A percentile compares a stretch with the other conserved stretches of the same genome.
These are phyloP conservation scores for Pseudocercospora pini-densiflorae DNA, from an alignment of 2,329 filamentous ascomycete genomes.

Conservation along the genomic window DNA sequence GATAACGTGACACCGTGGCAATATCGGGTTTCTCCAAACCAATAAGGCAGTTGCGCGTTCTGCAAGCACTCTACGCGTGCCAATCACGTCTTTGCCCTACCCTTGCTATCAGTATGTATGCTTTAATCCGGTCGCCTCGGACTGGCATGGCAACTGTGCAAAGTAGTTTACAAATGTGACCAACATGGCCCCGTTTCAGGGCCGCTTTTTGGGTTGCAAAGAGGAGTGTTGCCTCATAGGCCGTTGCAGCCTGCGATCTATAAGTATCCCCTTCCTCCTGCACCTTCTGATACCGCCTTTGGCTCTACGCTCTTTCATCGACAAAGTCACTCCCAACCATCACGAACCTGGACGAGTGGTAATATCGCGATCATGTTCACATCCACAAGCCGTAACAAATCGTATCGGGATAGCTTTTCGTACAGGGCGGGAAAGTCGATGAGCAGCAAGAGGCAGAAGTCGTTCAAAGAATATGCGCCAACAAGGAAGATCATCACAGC, in stretches of 20 bases:
- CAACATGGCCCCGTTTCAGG: constrained; percentile 20
- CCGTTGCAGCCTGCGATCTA: constrained; percentile 18
- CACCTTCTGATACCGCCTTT: constrained; percentile 22
- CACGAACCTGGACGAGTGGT: neutral
- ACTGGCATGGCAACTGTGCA: constrained; percentile 28
- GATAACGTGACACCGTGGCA: constrained; percentile 26
- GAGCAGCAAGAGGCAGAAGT: constrained; percentile 40
- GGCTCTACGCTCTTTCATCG: constrained; percentile 14
- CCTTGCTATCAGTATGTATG: constrained; percentile 21
- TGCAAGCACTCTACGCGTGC: constrained; percentile 25
- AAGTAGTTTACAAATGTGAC: constrained; percentile 17
- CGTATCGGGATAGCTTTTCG: constrained; percentile 42
- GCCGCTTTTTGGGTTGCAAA: constrained; percentile 18
- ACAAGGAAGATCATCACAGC: constrained; percentile 34
- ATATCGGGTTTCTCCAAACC: constrained; percentile 24
- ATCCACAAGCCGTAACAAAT: constrained; percentile 34
- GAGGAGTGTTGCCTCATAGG: constrained; percentile 29
- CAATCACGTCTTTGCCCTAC: constrained; percentile 28
- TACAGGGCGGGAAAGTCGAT: constrained; percentile 39
- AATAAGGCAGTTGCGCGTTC: constrained; percentile 14
- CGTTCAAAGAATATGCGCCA: constrained; percentile 39
- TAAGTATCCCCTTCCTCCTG: constrained; percentile 30
- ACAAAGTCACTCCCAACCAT: constrained; percentile 1
- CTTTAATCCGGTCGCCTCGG: constrained; percentile 26
- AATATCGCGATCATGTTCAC: constrained; percentile 34